Conservation (phyloP, 2,329 filamentous ascomycete genomes). For the Fusarium clavum region DNA sequence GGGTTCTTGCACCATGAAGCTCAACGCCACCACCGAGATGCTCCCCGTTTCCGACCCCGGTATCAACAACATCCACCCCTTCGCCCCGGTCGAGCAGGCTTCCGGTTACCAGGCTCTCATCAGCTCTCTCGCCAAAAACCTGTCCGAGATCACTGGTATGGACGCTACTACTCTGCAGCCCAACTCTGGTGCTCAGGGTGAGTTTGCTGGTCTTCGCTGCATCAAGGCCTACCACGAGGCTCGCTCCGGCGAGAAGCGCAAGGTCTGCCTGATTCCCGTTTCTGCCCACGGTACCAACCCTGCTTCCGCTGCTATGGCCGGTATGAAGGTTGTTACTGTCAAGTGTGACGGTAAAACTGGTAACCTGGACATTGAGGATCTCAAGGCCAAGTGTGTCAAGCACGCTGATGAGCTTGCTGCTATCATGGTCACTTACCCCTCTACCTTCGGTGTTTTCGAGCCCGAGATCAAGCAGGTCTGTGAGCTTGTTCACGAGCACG, state of each 20-base stretch:
- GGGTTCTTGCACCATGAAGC: conserved; percentile 98
- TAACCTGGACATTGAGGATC: conserved; percentile 87
- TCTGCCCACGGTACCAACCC: conserved; percentile 97
- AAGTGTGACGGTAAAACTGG: conserved; percentile 90
- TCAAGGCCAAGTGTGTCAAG: conserved; percentile 91
- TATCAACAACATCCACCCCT: conserved; percentile 79
- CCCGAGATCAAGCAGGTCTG: conserved; percentile 88
- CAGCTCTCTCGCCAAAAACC: conserved; percentile 76
- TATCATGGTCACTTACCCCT: conserved; percentile 97
- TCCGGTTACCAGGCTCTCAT: conserved; percentile 79
- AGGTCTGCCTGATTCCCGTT: conserved; percentile 93
- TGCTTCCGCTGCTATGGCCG: conserved; percentile 93
- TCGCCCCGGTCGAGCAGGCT: conserved; percentile 73
- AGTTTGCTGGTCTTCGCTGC: conserved; percentile 89
- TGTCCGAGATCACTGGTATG: conserved; percentile 89
- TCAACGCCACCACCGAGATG: conserved; percentile 96
- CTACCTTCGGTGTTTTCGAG: conserved; percentile 95
- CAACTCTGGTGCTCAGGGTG: conserved; percentile 95
- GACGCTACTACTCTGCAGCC: conserved; percentile 89
- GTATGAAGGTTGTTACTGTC: conserved; percentile 92
- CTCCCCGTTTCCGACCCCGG: conserved; percentile 67
- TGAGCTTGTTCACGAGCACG: conserved; percentile 84
- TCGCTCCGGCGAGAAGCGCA: conserved; percentile 69
- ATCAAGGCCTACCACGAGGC: conserved; percentile 87
- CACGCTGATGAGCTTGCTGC: conserved; percentile 86